Evolutionary conservation across 352 stramenopile species (phyloP), one percentile per base, ranked within the genome.

Genomic region (Pseudoperonospora humuli): DNA sequence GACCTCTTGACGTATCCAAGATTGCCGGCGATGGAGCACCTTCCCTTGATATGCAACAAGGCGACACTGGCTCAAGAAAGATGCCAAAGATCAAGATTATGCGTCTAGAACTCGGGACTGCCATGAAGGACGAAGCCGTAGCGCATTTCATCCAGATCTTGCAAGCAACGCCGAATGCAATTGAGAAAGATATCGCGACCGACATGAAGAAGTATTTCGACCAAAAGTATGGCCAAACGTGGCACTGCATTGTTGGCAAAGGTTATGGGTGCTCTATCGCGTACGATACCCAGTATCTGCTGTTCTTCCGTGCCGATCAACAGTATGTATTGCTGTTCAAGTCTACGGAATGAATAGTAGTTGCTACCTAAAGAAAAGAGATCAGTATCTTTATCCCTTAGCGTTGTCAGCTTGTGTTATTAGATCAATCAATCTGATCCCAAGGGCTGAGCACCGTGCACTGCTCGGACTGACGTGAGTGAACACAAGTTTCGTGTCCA

Each of bases 191-290:
- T 64, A 96, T 99, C 52, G 93, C 96, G 23, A 97, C 95, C 19
- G 97, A 97, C 57, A 97, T 98, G 66, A 99, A 99, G 65, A 99
- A 98, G 66, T 96, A 98, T 69, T 99, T 99, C 61, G 95, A 98
- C 68, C 96, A 97, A 61, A 96, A 95, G 53, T 89, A 95, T 63
- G 81, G 76, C 26, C 85, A 83, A 17, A 97, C 88, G 25, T 97
- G 90, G 89, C 93, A 97, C 62, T 96, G 93, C 52, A 97, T 97
- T 68, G 81, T 93, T 5, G 83, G 85, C 38, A 86, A 87, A 56
- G 77, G 76, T 41, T 96, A 93, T 43, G 85, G 82, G 8, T 95
- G 85, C 57, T 96, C 85, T 15, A 78, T 96, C 23, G 85, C 86
- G 21, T 93, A 96, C 61, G 78, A 95, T 54, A n/a, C 3, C 20